A percentile compares a stretch with the other conserved stretches of the same genome.
These are phyloP conservation scores for Globisporangium nunn DNA, from an alignment of 352 stramenopile species.

Conservation along the genomic window DNA sequence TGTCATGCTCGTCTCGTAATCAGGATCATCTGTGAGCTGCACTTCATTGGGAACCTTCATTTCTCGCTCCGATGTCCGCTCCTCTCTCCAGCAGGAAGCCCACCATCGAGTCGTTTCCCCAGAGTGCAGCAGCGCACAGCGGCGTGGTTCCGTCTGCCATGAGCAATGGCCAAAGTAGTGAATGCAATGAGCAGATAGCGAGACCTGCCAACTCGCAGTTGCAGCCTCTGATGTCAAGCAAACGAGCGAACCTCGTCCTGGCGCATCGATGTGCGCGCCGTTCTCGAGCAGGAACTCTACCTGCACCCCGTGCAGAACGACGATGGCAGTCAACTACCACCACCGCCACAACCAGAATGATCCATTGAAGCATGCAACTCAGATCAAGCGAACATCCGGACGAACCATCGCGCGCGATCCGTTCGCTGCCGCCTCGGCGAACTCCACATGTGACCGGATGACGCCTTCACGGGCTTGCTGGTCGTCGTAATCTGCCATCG, in stretches of 20 bases:
- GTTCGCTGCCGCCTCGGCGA: conserved; percentile 57
- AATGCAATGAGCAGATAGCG: background rate
- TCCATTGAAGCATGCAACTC: background rate
- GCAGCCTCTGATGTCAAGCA: too few species aligned
- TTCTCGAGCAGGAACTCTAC: conserved; percentile 58
- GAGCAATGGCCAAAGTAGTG: background rate
- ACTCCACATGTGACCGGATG: conserved; percentile 53
- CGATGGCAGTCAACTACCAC: background rate
- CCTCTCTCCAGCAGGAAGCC: conserved; percentile 48
- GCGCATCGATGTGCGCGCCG: conserved; percentile 37
- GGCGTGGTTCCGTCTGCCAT: conserved; percentile 51
- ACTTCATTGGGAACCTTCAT: conserved; percentile 31
- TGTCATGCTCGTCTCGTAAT: background rate
- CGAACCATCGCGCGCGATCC: conserved; percentile 48
- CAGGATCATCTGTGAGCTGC: too few species aligned
- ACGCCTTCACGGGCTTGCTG: conserved; percentile 35
- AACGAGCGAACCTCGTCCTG: conserved; percentile 27
- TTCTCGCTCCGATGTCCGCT: conserved; percentile 37
- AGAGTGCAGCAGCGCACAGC: conserved; percentile 48
- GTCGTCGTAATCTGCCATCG: conserved; percentile 19
- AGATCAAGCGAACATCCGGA: background rate
- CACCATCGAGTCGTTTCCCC: conserved; percentile 62
- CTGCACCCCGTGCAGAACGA: conserved; percentile 9
- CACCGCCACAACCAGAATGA: too few species aligned
- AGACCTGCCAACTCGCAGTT: too few species aligned